Percentiles rank a stretch among this genome's conserved stretches.
These are phyloP conservation scores for Didymella keratinophila DNA, from an alignment of 2,329 filamentous ascomycete species.

Conservation along the genomic window DNA sequence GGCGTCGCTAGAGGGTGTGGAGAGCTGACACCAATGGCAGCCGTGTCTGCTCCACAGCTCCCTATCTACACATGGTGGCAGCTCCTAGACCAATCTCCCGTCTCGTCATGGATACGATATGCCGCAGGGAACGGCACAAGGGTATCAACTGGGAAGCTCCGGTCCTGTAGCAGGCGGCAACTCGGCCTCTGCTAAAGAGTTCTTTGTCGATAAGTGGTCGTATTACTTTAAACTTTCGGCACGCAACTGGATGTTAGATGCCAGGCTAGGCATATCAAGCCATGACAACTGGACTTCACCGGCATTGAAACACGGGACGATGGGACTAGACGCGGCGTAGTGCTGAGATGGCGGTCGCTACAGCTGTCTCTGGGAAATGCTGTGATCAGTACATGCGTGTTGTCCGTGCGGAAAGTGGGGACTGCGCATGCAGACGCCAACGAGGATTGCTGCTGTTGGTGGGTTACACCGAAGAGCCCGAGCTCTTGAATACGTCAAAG, in stretches of 20 bases:
- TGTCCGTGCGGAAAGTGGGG: conserved; percentile 26
- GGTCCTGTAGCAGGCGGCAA: neutral
- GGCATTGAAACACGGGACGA: conserved; percentile 22
- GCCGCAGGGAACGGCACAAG: conserved; percentile 13
- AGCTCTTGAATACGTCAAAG: conserved; percentile 25
- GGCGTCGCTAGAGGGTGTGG: conserved; percentile 23
- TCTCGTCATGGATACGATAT: conserved; percentile 28
- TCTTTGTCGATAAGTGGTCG: conserved; percentile 7
- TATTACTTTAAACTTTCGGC: conserved; percentile 4
- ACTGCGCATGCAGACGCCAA: conserved; percentile 21
- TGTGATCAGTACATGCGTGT: conserved; percentile 26
- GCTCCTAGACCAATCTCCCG: conserved; percentile 17
- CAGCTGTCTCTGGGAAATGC: conserved; percentile 25
- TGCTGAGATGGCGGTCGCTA: conserved; percentile 25
- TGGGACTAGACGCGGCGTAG: conserved; percentile 25
- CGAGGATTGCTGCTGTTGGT: conserved; percentile 17
- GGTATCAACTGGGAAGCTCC: conserved; percentile 1
- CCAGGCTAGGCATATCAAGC: conserved; percentile 18
- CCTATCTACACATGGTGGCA: conserved; percentile 24
- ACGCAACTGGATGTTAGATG: neutral
- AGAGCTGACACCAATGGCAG: conserved; percentile 32
- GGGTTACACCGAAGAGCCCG: conserved; percentile 23
- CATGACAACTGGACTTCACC: conserved; percentile 6
- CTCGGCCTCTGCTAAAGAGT: conserved; percentile 1
- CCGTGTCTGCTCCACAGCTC: conserved; percentile 19